Percentiles rank a stretch among this genome's conserved stretches.
phyloP scores from a whole-genome alignment of 2,329 filamentous ascomycete genomes.

The Penicillium sp. region DNA sequence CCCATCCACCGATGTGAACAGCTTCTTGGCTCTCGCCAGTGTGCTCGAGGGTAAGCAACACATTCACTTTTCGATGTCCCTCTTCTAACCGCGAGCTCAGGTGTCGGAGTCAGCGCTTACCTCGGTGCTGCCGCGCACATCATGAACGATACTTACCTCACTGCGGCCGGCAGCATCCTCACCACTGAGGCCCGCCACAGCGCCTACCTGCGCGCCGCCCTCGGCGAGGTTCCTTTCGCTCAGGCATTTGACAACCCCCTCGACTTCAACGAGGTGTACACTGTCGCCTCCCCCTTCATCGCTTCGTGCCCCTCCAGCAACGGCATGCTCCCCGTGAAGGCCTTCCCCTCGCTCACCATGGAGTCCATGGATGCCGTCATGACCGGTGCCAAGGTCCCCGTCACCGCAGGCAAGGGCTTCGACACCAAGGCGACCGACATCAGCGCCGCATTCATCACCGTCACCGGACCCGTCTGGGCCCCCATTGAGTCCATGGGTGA shows the following conservation, averaged over 20 bases:
- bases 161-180: slow-evolving; percentile 63
- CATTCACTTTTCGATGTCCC: neutral
- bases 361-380: slow-evolving; percentile 13
- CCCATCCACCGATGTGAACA: slow-evolving; percentile 48
- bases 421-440: slow-evolving; percentile 21
- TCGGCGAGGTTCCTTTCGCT: slow-evolving; percentile 56
- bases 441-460: slow-evolving; percentile 24
- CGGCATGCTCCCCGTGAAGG: slow-evolving; percentile 59
- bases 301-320: slow-evolving; percentile 58
- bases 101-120: slow-evolving; percentile 60
- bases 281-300: slow-evolving; percentile 66
- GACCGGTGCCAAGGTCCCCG: slow-evolving; percentile 17
- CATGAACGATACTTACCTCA: slow-evolving; percentile 59
- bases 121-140: slow-evolving; percentile 63
- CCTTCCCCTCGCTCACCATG: slow-evolving; percentile 54
- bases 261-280: slow-evolving; percentile 61
- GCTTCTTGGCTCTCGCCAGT: slow-evolving; percentile 55
- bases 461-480: slow-evolving; percentile 24
- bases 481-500: slow-evolving; percentile 6
- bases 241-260: slow-evolving; percentile 63
- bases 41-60: slow-evolving; percentile 52
- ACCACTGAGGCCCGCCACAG: slow-evolving; percentile 67
- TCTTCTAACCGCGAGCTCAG: neutral
- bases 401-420: slow-evolving; percentile 28
- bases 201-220: slow-evolving; percentile 58